phyloP scores from a whole-genome alignment of 2,329 filamentous ascomycete species.

The Sporothrix humicola region DNA sequence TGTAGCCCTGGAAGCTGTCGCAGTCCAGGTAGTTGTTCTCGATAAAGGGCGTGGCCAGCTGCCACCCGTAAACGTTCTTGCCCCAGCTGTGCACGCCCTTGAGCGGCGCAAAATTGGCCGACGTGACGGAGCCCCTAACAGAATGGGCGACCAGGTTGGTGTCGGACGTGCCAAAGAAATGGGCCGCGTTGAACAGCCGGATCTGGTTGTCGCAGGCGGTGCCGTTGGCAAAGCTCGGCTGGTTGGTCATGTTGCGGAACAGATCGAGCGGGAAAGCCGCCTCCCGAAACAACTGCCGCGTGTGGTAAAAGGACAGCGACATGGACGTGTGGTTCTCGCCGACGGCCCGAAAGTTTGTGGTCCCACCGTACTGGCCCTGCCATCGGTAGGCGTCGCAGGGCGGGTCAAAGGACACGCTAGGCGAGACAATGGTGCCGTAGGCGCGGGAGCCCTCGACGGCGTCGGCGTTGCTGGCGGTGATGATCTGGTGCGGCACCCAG shows the following conservation, averaged over 20 bases:
- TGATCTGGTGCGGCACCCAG: constrained; percentile 55
- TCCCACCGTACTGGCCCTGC: not conserved
- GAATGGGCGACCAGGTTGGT: constrained; percentile 38
- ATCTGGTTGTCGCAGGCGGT: constrained; percentile 49
- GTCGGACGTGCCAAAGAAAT: constrained; percentile 39
- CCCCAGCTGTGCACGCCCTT: constrained; percentile 36
- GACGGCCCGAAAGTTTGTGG: not conserved
- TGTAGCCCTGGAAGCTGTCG: constrained; percentile 42
- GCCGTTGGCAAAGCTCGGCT: constrained; percentile 60
- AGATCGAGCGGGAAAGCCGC: constrained; percentile 50
- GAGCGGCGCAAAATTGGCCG: constrained; percentile 40
- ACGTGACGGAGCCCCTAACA: constrained; percentile 40
- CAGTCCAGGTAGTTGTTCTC: constrained; percentile 46
- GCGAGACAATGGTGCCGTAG: constrained; percentile 53
- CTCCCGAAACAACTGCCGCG: not conserved
- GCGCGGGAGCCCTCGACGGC: constrained; percentile 53
- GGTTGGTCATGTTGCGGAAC: constrained; percentile 60
- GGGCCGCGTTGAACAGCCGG: constrained; percentile 44
- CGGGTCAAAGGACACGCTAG: constrained; percentile 53
- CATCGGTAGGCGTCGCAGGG: constrained; percentile 55
- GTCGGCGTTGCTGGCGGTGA: constrained; percentile 50
- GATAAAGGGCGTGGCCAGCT: constrained; percentile 45
- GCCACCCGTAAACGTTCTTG: constrained; percentile 39
- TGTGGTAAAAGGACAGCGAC: constrained; percentile 25
- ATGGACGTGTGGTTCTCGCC: not conserved